Base-by-base conservation (phyloP, 176 grass and related monocot genomes). In the Aegilops tauschii region DNA sequence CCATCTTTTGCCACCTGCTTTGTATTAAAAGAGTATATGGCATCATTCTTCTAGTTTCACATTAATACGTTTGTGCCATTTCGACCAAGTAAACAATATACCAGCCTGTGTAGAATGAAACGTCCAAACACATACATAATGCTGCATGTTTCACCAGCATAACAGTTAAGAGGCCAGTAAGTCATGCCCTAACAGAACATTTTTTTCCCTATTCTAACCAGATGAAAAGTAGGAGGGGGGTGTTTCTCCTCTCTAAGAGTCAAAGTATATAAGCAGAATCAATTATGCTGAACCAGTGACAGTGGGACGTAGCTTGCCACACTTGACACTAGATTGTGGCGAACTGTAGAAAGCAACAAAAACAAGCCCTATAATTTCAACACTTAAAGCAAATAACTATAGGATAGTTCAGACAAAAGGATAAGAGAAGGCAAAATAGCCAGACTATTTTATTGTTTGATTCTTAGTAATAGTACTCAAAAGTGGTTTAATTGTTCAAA, bases 91-190 rank as follows among this genome's bases (percentile, higher is more conserved):
- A 72, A 65, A 54, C 71, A 12, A 66, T 66, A 30, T 67, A n/a
- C 1, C 50, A 83, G 68, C 21, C 27, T 56, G 12, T 29, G 31
- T 20, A 70, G 31, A 72, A 71, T 17, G 32, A 71, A 35, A 59
- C 56, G 14, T 73, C 14, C 17, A 39, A 59, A 27, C 27, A 69
- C 5, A 80, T 59, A 21, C 47, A 81, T 30, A 66, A 75, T 44
- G 29, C 27, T 66, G 61, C 30, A 73, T 73, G 30, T 80, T 65
- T 56, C 59, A 58, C 8, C 56, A 69, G 70, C 30, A 89, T 54
- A 79, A 30, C 58, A 84, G 37, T 89, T 69, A 39, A 89, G 66
- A 84, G 42, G 80, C 32, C 17, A 74, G 64, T 89, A 58, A 80
- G 63, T 37, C 5, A 72, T 71, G 54, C 21, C 34, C 39, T 63